Base-by-base conservation (phyloP, 2,329 filamentous ascomycete genomes). In the Venturia nashicola region DNA sequence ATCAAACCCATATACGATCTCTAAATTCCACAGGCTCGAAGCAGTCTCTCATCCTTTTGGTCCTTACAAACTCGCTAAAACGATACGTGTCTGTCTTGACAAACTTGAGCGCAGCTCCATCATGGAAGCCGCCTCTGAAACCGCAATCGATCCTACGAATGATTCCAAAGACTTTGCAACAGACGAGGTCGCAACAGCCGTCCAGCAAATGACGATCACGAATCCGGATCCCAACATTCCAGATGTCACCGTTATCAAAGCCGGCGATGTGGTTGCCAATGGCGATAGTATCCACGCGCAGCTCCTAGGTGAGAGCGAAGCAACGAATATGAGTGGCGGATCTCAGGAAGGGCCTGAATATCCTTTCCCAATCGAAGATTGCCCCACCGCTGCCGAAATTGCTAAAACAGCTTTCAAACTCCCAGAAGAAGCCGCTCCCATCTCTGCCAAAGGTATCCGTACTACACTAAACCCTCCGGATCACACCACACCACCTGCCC, bases 21-120 rank as follows among this genome's bases (percentile, higher is more conserved):
- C 65, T 11, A 67, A 67, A 27, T 65, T 57, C n/a, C 67, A 65
- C 8, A 69, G 70, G 9, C 67, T 73, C 6, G 74, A 76, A 57
- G 72, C 74, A 39, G 67, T 76, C 2, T 71, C 71, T 7, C 72
- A 76, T 57, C 72, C 73, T 8, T 74, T 74, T 57, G 76, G 76
- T 6, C 75, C 76, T 6, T 70, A 72, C 61, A 77, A 76, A 66
- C 71, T 78, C 27, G 73, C 73, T 6, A 72, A 70, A 60, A 73
- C 72, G 2, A 67, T 76, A 12, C 65, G 68, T 12, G 67, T 70
- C n/a, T 74, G 73, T 51, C 62, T 75, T 2, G 67, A 68, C 39
- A 66, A 67, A 23, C 27, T 64, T n/a, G 62, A 64, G n/a, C 20
- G 44, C 40, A 42, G 4, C 6, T 9, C 51, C 11, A 42, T 61